phyloP scores from a whole-genome alignment of 768 basidiomycete genomes.

The Lactifluus subvellereus region DNA sequence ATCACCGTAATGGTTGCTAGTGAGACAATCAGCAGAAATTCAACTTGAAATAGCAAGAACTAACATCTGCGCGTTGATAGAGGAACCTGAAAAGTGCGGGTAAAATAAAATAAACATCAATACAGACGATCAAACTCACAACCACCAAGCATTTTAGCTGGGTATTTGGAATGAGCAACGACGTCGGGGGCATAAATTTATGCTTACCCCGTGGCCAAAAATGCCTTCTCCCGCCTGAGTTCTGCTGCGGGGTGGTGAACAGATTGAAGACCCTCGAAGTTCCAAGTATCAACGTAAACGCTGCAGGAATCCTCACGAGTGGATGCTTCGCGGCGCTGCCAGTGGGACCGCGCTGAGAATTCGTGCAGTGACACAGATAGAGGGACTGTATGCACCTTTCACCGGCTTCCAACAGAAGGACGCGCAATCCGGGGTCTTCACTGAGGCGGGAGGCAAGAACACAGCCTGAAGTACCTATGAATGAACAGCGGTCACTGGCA shows the following conservation, averaged over 20 bases:
- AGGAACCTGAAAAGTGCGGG: constrained; percentile 39
- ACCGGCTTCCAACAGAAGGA: constrained; percentile 56
- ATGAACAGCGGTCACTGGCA: constrained; percentile 2
- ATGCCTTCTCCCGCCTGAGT: constrained; percentile 41
- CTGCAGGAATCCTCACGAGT: constrained; percentile 21
- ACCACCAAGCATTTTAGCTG: constrained; percentile 67
- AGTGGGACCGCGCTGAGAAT: not conserved
- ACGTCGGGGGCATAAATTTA: not conserved
- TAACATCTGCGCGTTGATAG: constrained; percentile 56
- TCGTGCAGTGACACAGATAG: not conserved
- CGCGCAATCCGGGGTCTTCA: constrained; percentile 48
- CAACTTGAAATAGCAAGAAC: not conserved
- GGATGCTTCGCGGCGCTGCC: constrained; percentile 11
- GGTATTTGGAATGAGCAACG: constrained; percentile 1
- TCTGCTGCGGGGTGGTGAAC: constrained; percentile 50
- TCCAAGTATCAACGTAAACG: constrained; percentile 35
- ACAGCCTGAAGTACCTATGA: constrained; percentile 54
- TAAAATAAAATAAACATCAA: not conserved
- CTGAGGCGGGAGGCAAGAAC: constrained; percentile 53
- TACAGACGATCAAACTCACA: constrained; percentile 40
- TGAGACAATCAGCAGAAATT: not conserved
- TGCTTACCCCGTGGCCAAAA: constrained; percentile 64
- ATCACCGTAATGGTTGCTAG: constrained; percentile 49
- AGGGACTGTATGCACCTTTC: constrained; percentile 41
- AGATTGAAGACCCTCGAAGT: constrained; percentile 48